Percentiles rank a stretch among this genome's conserved stretches.
phyloP scores from a whole-genome alignment of 331 rosid genomes.

The Arachis monticola region DNA sequence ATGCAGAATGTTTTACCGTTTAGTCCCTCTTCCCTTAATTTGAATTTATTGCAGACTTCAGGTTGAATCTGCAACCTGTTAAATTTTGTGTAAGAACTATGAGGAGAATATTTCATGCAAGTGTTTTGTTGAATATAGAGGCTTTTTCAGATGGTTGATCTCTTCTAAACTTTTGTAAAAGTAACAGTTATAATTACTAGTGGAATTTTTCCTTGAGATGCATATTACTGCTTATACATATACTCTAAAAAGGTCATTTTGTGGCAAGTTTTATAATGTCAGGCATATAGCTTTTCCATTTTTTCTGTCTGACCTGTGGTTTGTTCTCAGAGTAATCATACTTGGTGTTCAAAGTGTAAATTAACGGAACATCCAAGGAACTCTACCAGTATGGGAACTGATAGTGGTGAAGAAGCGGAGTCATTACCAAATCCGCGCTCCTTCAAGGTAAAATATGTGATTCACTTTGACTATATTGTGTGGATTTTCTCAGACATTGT shows the following conservation, averaged over 20 bases:
- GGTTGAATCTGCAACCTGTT: background rate
- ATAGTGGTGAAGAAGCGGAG: constrained; percentile 52
- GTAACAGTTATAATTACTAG: too few species aligned
- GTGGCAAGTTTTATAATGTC: background rate
- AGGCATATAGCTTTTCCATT: background rate
- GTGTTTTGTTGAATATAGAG: background rate
- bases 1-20: background rate
- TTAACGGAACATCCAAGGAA: background rate
- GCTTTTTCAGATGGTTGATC: constrained; percentile 7
- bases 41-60: background rate
- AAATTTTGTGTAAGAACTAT: background rate
- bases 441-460: constrained; percentile 61
- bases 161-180: background rate
- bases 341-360: constrained; percentile 15
- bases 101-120: too few species aligned
- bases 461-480: background rate
- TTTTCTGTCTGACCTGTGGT: background rate
- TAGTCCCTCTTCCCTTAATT: background rate
- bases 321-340: constrained; percentile 14
- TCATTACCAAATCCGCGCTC: constrained; percentile 43
- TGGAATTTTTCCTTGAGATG: background rate
- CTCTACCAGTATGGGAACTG: constrained; percentile 66
- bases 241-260: background rate
- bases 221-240: background rate
- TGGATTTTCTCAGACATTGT: constrained; percentile 4